Evolutionary conservation across 192 early-diverging fungal genomes (phyloP), one percentile per base, ranked within the genome.

Genomic region (Chytriomyces hyalinus): DNA sequence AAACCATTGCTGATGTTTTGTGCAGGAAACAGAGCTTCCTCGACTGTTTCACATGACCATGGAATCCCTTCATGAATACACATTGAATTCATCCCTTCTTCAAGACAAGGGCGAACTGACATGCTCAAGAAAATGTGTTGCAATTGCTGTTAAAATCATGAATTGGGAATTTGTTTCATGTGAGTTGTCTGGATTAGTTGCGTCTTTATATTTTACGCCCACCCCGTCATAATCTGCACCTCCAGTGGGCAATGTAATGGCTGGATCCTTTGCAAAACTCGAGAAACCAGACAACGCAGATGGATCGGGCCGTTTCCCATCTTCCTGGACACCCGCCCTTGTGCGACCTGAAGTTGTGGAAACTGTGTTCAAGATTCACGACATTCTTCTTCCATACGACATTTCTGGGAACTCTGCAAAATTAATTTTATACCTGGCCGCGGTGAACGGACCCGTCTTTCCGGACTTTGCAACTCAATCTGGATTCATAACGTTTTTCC

Each of bases 141-240:
- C 47, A 0, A 73, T 79, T 48, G 70, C 78, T 6, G 15, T 74
- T 9, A 73, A 65, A 59, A 70, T 79, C 36, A 46, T 79, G 20
- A 66, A 46, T 13, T 79, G 78, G 78, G 71, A 74, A 17, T 79
- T 79, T 66, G 78, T 62, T 50, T 68, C 66, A 45, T 46, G 78
- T 79, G 15, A 15, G 48, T 49, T 15, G 15, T 68, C 4, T 57
- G 15, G 13, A 13, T 57, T 57, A 4, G 13, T n/a, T 69, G 67
- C 47, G 20, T 49, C 65, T 62, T 13, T 28, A 15, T 78, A 46
- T 51, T n/a, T 66, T 50, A 49, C 15, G 17, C 48, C 45, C 1
- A 67, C 10, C 5, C 2, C 10, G 3, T 15, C 4, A 65, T 65
- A 73, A 36, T 36, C 4, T 36, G 36, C 36, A 36, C 36, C 36